A percentile compares a stretch with the other conserved stretches of the same genome.
phyloP scores from a whole-genome alignment of 805 yeast genomes.

The Lipomyces lipofer region DNA sequence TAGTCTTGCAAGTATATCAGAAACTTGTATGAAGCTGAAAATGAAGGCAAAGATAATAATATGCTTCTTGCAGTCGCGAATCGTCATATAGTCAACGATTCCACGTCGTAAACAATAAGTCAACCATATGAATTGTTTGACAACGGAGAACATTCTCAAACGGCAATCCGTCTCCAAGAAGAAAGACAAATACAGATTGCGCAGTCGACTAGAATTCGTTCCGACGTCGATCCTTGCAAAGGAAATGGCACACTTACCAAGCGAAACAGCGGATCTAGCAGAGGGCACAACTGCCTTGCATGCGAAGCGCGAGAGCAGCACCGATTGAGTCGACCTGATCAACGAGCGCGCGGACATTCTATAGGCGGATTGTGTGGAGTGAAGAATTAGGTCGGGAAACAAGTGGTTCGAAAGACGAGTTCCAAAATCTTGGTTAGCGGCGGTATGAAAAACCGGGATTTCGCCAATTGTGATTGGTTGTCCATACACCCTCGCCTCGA shows the following conservation, averaged over 20 bases:
- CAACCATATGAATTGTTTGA: too few species aligned
- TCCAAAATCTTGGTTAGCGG: too few species aligned
- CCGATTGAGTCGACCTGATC: conserved; percentile 2
- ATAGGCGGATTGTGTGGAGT: neutral
- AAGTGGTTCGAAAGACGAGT: too few species aligned
- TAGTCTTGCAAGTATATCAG: too few species aligned
- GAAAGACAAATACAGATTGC: neutral
- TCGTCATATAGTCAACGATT: neutral
- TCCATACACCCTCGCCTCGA: too few species aligned
- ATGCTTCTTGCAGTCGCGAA: neutral
- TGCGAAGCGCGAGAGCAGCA: conserved; percentile 4
- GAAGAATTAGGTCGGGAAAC: too few species aligned
- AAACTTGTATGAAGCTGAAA: too few species aligned
- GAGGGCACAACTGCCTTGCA: conserved; percentile 7
- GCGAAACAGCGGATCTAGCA: conserved; percentile 15
- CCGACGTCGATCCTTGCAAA: neutral
- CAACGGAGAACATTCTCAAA: neutral
- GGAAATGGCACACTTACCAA: conserved; percentile 12
- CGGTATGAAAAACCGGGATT: too few species aligned
- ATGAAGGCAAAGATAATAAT: too few species aligned
- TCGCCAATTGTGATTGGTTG: too few species aligned
- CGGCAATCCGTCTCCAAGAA: neutral
- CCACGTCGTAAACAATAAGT: neutral
- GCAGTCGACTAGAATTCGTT: neutral
- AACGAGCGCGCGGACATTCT: conserved; percentile 6